Conservation (phyloP, 257 asterid species). For the Solanum etuberosum region DNA sequence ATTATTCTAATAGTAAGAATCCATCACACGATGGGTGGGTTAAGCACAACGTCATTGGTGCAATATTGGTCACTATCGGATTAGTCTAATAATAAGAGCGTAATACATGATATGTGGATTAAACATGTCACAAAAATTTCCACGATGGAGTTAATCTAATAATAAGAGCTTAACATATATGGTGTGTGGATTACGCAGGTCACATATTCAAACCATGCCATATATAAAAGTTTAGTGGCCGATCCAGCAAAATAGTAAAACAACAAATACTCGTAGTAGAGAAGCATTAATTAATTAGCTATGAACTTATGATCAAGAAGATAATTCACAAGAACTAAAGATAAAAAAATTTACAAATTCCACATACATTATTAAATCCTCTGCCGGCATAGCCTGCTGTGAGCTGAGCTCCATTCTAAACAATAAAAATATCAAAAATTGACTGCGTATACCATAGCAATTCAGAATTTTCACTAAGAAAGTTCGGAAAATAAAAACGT, state of each 20-base stretch:
- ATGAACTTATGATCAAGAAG: not conserved
- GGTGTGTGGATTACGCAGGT: too few species aligned
- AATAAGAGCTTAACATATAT: not conserved
- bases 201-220: not conserved
- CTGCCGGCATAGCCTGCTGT: not conserved
- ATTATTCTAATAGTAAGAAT: not conserved
- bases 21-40: not conserved
- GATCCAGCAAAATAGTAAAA: not conserved
- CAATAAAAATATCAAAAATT: not conserved
- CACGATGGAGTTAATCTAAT: not conserved
- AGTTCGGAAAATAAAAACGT: too few species aligned
- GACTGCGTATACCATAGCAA: fast-evolving
- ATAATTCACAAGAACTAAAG: not conserved
- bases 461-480: too few species aligned
- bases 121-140: too few species aligned
- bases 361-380: not conserved
- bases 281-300: not conserved
- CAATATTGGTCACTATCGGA: not conserved
- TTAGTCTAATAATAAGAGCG: not conserved
- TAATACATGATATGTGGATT: not conserved
- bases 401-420: not conserved
- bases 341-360: not conserved
- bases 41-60: not conserved
- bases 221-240: not conserved
- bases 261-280: not conserved